Conservation (phyloP, 225 moss, liverwort and hornwort species). For the Bryum argenteum region DNA sequence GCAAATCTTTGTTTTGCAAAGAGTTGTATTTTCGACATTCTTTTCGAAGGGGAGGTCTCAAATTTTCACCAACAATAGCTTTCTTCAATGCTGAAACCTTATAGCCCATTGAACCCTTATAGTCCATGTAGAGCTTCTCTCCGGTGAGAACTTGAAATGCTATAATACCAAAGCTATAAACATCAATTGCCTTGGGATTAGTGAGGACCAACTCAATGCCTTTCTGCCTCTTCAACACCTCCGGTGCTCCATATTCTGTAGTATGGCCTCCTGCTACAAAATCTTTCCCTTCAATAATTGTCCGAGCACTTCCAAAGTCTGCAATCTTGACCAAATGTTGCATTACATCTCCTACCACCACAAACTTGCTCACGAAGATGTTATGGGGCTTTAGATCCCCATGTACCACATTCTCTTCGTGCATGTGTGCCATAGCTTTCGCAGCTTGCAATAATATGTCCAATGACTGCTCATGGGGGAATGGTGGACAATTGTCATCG, state of each 20-base stretch:
- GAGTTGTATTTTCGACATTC: slow-evolving; percentile 19
- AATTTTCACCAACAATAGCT: background rate
- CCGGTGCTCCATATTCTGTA: slow-evolving; percentile 32
- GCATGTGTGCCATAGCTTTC: slow-evolving; percentile 34
- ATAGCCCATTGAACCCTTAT: too few relatives aligned
- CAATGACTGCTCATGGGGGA: slow-evolving; percentile 20
- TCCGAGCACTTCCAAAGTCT: slow-evolving; percentile 37
- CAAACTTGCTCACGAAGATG: slow-evolving; percentile 28
- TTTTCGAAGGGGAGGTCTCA: slow-evolving; percentile 28
- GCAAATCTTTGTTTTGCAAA: slow-evolving; percentile 4
- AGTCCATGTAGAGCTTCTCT: background rate
- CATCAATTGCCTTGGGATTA: slow-evolving; percentile 13
- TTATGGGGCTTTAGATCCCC: slow-evolving; percentile 39
- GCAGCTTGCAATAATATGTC: slow-evolving; percentile 38
- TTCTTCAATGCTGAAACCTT: background rate
- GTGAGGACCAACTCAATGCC: background rate
- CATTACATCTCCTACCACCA: background rate
- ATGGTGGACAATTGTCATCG: slow-evolving; percentile 22
- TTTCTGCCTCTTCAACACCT: background rate
- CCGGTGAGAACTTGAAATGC: slow-evolving; percentile 47
- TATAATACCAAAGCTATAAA: slow-evolving; percentile 38
- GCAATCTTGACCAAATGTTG: slow-evolving; percentile 35
- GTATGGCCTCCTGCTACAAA: slow-evolving; percentile 19
- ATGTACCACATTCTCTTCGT: slow-evolving; percentile 31
- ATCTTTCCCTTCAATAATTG: background rate